Percentiles rank a stretch among this genome's conserved stretches.
Conservation (phyloP, 306 rosid species). For the Dalbergia cochinchinensis region DNA sequence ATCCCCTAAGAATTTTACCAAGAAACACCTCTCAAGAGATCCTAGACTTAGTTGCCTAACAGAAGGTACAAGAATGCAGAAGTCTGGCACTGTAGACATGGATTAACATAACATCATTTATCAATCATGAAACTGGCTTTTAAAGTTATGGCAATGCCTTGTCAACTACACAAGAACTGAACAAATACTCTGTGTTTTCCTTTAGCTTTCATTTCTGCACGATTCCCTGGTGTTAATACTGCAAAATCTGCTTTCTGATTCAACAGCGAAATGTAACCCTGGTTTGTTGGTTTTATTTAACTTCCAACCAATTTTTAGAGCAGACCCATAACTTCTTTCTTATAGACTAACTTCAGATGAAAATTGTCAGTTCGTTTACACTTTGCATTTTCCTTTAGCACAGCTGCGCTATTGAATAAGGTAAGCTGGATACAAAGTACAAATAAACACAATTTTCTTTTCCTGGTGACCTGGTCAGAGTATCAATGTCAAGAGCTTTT, state of each 20-base stretch:
- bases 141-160: neutral
- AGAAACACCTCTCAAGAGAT: neutral
- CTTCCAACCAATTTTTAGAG: neutral
- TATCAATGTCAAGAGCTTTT: neutral
- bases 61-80: constrained; percentile 31
- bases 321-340: neutral
- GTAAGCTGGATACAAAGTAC: neutral
- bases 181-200: neutral
- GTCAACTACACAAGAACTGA: neutral
- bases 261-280: neutral
- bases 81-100: neutral
- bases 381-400: neutral
- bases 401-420: neutral
- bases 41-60: neutral
- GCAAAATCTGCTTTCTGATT: neutral
- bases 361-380: neutral
- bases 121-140: neutral
- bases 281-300: neutral
- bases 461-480: neutral
- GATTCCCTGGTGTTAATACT: neutral
- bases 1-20: constrained; percentile 1
- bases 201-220: neutral
- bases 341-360: neutral
- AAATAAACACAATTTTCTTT: neutral
- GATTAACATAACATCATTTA: neutral